Evolutionary conservation across 2,329 filamentous ascomycete genomes (phyloP).

Genomic region (Trichothecium roseum): DNA sequence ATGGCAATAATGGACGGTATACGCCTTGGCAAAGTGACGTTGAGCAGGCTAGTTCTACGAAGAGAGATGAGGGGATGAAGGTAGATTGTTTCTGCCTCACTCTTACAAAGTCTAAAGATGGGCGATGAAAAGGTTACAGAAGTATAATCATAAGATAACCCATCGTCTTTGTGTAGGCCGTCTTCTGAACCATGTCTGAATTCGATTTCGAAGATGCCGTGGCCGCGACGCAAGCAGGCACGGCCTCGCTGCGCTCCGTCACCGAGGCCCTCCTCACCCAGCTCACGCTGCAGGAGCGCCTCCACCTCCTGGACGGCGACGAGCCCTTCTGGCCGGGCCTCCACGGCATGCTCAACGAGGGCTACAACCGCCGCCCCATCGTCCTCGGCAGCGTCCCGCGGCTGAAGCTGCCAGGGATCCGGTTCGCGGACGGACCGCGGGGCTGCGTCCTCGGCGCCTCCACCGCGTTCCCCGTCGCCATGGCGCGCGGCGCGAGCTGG

Average conservation of each 20-base stretch:
- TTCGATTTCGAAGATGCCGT: slow-evolving; percentile 1
- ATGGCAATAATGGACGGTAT: too few species aligned
- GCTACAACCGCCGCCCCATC: slow-evolving; percentile 2
- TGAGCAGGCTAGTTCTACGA: too few species aligned
- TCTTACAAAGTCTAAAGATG: too few species aligned
- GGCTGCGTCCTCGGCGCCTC: slow-evolving; percentile 8
- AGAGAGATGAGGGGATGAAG: too few species aligned
- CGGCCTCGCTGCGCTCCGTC: not conserved
- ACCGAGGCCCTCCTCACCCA: not conserved
- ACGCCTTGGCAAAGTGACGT: too few species aligned
- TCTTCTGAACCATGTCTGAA: too few species aligned
- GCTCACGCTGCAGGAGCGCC: slow-evolving; percentile 1
- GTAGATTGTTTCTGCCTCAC: too few species aligned
- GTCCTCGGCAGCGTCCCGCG: slow-evolving; percentile 7
- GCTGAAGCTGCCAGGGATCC: slow-evolving; percentile 8
- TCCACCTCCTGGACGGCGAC: slow-evolving; percentile 4
- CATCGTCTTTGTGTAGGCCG: too few species aligned
- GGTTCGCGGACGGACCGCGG: slow-evolving; percentile 9
- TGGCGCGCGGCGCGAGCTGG: slow-evolving; percentile 13
- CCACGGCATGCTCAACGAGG: slow-evolving; percentile 3
- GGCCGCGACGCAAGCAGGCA: not conserved
- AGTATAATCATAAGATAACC: too few species aligned
- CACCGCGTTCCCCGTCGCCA: slow-evolving; percentile 10
- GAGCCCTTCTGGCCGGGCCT: slow-evolving; percentile 4
- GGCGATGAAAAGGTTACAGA: too few species aligned